phyloP scores from a whole-genome alignment of 2,329 filamentous ascomycete species.

The Calonectria honghensis region DNA sequence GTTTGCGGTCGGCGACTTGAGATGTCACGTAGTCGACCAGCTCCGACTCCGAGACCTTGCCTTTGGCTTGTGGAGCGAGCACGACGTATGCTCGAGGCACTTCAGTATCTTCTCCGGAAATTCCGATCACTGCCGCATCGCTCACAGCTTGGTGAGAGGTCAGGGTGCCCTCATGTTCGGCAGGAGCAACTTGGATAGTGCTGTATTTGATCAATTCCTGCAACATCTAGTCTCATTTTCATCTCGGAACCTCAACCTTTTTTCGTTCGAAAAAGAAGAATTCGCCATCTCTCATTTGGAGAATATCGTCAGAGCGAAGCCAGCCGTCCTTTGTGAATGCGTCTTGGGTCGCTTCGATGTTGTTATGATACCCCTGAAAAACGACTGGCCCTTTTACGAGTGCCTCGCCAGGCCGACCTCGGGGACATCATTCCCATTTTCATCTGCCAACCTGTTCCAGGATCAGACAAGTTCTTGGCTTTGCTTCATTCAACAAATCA shows the following conservation, averaged over 20 bases:
- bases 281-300: slow-evolving; percentile 80
- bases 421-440: slow-evolving; percentile 62
- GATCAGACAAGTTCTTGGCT: not conserved
- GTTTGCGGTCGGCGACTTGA: slow-evolving; percentile 74
- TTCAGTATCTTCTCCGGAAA: slow-evolving; percentile 67
- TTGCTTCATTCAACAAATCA: slow-evolving; percentile 27
- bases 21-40: slow-evolving; percentile 53
- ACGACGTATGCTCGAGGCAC: slow-evolving; percentile 68
- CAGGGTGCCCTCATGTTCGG: slow-evolving; percentile 74
- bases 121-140: slow-evolving; percentile 78
- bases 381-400: slow-evolving; percentile 83
- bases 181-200: slow-evolving; percentile 80
- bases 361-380: slow-evolving; percentile 79
- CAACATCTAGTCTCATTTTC: not conserved
- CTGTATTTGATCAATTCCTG: slow-evolving; percentile 76
- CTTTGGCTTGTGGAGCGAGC: slow-evolving; percentile 47
- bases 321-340: slow-evolving; percentile 74
- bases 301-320: slow-evolving; percentile 88
- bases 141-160: slow-evolving; percentile 63
- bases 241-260: slow-evolving; percentile 67
- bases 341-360: slow-evolving; percentile 77
- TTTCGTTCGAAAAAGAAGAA: slow-evolving; percentile 88
- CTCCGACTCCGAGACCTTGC: slow-evolving; percentile 52
- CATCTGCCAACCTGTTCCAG: slow-evolving; percentile 61
- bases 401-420: slow-evolving; percentile 72